Conservation (phyloP, 1,284 basidiomycete genomes). For the Ceratobasidium sp. region DNA sequence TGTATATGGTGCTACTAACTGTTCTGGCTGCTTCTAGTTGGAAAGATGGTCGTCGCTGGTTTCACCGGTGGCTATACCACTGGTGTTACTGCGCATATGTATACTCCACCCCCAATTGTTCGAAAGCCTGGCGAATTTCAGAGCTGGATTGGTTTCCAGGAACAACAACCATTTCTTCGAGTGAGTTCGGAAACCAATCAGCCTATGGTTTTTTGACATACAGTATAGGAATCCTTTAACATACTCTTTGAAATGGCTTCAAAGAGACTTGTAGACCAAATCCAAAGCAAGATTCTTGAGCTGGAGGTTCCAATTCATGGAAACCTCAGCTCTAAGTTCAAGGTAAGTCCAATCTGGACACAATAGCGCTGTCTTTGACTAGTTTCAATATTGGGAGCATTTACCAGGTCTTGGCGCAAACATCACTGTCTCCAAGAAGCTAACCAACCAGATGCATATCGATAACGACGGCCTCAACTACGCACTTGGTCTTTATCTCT, state of each 20-base stretch:
- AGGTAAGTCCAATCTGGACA: neutral
- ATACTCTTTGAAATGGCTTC: neutral
- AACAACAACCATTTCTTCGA: neutral
- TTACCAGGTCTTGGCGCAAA: neutral
- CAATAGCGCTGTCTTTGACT: neutral
- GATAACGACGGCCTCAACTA: slow-evolving; percentile 4
- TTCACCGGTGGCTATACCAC: neutral
- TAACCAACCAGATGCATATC: neutral
- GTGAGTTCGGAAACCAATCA: neutral
- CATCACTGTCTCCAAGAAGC: neutral
- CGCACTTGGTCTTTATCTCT: neutral
- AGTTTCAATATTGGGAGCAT: neutral
- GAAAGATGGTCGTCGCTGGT: neutral
- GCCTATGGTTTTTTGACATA: too few species aligned
- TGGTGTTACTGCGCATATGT: neutral
- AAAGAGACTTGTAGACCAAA: neutral
- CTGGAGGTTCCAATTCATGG: neutral
- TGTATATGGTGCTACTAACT: neutral
- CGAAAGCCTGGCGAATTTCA: neutral
- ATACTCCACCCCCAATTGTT: neutral
- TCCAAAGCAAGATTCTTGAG: neutral
- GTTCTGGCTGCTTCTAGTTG: neutral
- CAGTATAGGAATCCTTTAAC: slow-evolving; percentile 2
- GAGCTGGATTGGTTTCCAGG: neutral
- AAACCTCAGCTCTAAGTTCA: neutral